Evolutionary conservation across 371 early-diverging fungal genomes (phyloP).

Genomic region (Amoeboaphelidium protococcarum): DNA sequence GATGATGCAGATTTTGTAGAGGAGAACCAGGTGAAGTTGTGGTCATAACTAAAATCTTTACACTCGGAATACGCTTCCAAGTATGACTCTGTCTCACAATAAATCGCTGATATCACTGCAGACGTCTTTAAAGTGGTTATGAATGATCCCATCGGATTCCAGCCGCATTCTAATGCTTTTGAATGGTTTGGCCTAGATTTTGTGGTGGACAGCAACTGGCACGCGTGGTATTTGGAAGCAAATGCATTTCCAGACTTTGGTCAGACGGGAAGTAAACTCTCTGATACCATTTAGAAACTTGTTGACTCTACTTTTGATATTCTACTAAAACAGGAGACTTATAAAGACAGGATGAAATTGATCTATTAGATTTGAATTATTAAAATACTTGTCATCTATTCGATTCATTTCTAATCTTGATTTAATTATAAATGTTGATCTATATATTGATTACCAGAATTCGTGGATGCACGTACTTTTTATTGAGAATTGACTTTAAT

Average conservation of each 20-base stretch:
- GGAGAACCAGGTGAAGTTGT: slow-evolving; percentile 22
- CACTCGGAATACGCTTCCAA: too few species aligned
- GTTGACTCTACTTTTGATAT: slow-evolving; percentile 23
- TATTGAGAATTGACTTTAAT: too few species aligned
- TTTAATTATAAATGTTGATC: too few species aligned
- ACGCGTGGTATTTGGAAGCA: slow-evolving; percentile 30
- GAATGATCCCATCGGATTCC: slow-evolving; percentile 32
- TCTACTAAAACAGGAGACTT: too few species aligned
- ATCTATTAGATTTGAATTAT: too few species aligned
- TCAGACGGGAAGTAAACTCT: slow-evolving; percentile 28
- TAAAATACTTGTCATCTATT: too few species aligned
- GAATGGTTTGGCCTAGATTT: slow-evolving; percentile 45
- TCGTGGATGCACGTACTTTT: too few species aligned
- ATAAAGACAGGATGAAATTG: too few species aligned
- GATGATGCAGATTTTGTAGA: slow-evolving; percentile 23
- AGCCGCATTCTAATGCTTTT: slow-evolving; percentile 32
- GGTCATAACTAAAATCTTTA: slow-evolving; percentile 30
- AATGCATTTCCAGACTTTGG: slow-evolving; percentile 42
- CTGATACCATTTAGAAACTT: slow-evolving; percentile 25
- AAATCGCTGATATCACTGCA: too few species aligned
- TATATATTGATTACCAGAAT: too few species aligned
- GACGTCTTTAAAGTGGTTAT: slow-evolving; percentile 31
- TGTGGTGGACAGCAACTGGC: slow-evolving; percentile 23
- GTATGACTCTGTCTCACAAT: too few species aligned
- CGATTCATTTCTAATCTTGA: too few species aligned